Evolutionary conservation across 2,329 filamentous ascomycete species (phyloP), one percentile per base, ranked within the genome.

Genomic region (Neonectria coccinea): DNA sequence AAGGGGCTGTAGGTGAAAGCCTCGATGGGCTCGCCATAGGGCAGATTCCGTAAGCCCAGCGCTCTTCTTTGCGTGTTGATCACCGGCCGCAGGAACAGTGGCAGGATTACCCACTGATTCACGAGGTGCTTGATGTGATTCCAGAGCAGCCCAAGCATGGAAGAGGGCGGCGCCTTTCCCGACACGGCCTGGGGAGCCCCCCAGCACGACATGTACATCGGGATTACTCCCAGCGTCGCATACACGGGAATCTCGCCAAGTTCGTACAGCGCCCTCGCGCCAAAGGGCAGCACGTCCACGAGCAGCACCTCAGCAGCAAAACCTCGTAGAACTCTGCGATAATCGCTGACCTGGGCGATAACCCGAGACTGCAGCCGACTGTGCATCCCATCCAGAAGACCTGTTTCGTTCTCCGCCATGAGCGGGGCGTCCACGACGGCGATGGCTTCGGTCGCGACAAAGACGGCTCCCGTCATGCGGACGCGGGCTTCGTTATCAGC

Each of bases 141-240:
- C 61, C 67, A 63, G 16, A 77, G 22, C 53, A 73, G 50, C 1
- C 72, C 72, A 1, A 74, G 20, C 42, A 62, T 65, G 4, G 75
- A 75, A 0, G 67, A 66, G 5, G 78, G 72, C 11, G 78, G 79
- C 31, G 68, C 66, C 2, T 69, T 60, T 1, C 79, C 79, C 4
- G 78, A 79, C 7, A 74, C 74, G 2, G 76, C 72, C 5, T 76
- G 67, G 2, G 77, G 77, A 7, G 76, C 75, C 6, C 65, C 62
- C 64, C 70, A 67, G 20, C 62, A 60, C 12, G 77, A 78, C 47
- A 74, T 74, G 52, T 81, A 79, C 33, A 81, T 73, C 2, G 79
- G 79, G 36, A 80, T 79, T 3, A 81, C 78, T 4, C 79, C 79
- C 10, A 81, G 67, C 0, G 79, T 81, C 3, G 78, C 79, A 59